Evolutionary conservation across 805 yeast genomes (phyloP).

Genomic region (Naumovozyma castellii): DNA sequence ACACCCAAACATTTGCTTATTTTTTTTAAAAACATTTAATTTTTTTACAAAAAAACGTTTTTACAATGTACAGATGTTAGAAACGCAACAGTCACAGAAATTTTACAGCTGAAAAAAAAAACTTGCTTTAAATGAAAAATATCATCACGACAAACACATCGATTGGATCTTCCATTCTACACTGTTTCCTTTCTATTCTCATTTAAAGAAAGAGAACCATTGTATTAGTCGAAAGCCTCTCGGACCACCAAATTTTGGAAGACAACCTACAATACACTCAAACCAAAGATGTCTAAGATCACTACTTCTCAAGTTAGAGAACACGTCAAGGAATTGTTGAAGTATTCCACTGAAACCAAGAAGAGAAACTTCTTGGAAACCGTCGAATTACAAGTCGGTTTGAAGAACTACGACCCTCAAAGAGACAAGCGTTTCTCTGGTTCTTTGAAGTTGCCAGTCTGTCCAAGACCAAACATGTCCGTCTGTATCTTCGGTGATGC

Average conservation of each 20-base stretch:
- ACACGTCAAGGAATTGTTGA: constrained; percentile 85
- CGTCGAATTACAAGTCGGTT: constrained; percentile 98
- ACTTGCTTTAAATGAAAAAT: too few species aligned
- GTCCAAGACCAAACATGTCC: constrained; percentile 99
- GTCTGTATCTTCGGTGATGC: constrained; percentile 99
- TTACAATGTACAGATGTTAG: background rate
- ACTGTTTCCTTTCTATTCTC: too few species aligned
- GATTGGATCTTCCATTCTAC: too few species aligned
- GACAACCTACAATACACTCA: constrained; percentile 34
- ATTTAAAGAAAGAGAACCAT: constrained; percentile 1
- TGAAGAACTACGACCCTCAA: constrained; percentile 99
- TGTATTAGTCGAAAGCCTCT: constrained; percentile 39
- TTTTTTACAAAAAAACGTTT: too few species aligned
- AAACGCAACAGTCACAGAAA: background rate
- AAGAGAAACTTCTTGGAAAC: constrained; percentile 99
- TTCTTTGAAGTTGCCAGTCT: constrained; percentile 93
- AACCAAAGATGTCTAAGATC: constrained; percentile 68
- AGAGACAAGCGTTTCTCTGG: constrained; percentile 99
- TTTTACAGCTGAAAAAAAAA: background rate
- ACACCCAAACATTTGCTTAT: too few species aligned
- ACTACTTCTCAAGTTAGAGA: constrained; percentile 91
- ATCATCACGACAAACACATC: too few species aligned
- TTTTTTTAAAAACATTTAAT: too few species aligned
- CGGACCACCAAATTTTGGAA: constrained; percentile 65
- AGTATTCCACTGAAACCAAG: constrained; percentile 87